Conservation (phyloP, 1,284 basidiomycete species). For the Puccinia hordei region DNA sequence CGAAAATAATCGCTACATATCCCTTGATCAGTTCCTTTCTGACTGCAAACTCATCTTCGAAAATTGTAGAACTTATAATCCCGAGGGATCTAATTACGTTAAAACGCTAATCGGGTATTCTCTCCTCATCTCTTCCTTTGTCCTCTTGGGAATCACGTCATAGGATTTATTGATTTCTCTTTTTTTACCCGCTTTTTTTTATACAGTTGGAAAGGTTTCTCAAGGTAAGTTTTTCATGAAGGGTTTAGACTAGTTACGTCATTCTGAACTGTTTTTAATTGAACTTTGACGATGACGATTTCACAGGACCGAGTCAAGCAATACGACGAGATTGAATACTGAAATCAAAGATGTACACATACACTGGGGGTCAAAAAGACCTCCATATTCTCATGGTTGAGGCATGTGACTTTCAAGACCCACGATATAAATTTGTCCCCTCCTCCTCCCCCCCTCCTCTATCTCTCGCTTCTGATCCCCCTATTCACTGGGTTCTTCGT, state of each 20-base stretch:
- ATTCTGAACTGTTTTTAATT: background rate
- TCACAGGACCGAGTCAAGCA: conserved; percentile 19
- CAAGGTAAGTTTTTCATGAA: background rate
- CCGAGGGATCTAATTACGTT: conserved; percentile 71
- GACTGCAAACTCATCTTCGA: conserved; percentile 72
- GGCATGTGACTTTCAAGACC: no score
- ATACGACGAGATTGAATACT: conserved; percentile 28
- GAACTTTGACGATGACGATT: background rate
- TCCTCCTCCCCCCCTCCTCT: no score
- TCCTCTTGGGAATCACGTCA: background rate
- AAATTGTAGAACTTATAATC: conserved; percentile 90
- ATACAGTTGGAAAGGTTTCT: conserved; percentile 24
- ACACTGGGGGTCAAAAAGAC: no score
- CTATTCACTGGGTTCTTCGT: no score
- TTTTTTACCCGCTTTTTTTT: background rate
- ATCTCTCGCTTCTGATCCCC: no score
- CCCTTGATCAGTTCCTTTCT: conserved; percentile 27
- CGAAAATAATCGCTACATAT: conserved; percentile 7
- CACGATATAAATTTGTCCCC: no score
- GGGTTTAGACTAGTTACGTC: no score
- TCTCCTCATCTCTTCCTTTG: no score
- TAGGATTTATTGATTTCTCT: background rate
- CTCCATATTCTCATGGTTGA: no score
- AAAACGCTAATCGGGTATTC: conserved; percentile 46
- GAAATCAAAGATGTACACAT: background rate